Conservation (phyloP, 2,329 filamentous ascomycete species). For the Metarhizium robertsii region DNA sequence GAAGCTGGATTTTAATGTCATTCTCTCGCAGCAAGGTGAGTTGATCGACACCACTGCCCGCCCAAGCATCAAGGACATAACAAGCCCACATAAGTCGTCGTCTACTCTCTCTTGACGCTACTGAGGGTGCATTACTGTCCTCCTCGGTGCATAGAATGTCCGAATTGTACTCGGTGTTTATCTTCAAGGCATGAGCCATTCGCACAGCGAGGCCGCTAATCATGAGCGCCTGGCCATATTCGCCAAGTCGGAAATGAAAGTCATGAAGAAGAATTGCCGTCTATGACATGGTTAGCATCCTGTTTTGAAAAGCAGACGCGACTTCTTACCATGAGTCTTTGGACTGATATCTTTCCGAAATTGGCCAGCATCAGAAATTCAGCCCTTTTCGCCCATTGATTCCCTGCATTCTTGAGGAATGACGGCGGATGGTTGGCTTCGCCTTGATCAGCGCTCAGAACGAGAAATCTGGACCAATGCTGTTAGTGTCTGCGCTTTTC, state of each 20-base stretch:
- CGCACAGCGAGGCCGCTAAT: slow-evolving; percentile 30
- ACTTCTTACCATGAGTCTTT: slow-evolving; percentile 26
- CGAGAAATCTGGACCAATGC: slow-evolving; percentile 22
- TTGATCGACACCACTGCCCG: slow-evolving; percentile 29
- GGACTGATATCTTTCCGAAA: slow-evolving; percentile 29
- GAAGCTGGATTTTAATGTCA: slow-evolving; percentile 32
- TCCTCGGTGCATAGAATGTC: slow-evolving; percentile 28
- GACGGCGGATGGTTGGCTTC: slow-evolving; percentile 19
- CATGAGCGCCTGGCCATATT: slow-evolving; percentile 31
- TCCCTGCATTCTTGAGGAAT: slow-evolving; percentile 24
- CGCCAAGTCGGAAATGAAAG: slow-evolving; percentile 28
- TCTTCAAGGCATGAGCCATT: slow-evolving; percentile 31
- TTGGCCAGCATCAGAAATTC: slow-evolving; percentile 25
- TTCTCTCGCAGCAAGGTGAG: slow-evolving; percentile 28
- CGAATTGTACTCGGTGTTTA: slow-evolving; percentile 26
- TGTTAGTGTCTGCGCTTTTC: neutral
- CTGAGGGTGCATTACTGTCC: slow-evolving; percentile 20
- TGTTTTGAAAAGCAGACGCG: neutral
- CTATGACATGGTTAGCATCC: slow-evolving; percentile 10
- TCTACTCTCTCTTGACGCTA: slow-evolving; percentile 28
- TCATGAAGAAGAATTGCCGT: slow-evolving; percentile 29
- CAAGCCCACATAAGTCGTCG: slow-evolving; percentile 33
- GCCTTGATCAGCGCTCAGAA: slow-evolving; percentile 19
- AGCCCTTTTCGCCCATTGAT: slow-evolving; percentile 28
- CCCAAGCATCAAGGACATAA: slow-evolving; percentile 31